Percentiles rank a stretch among this genome's conserved stretches.
These are phyloP conservation scores for Sclerospora graminicola DNA, from an alignment of 352 stramenopile genomes.

Conservation along the genomic window DNA sequence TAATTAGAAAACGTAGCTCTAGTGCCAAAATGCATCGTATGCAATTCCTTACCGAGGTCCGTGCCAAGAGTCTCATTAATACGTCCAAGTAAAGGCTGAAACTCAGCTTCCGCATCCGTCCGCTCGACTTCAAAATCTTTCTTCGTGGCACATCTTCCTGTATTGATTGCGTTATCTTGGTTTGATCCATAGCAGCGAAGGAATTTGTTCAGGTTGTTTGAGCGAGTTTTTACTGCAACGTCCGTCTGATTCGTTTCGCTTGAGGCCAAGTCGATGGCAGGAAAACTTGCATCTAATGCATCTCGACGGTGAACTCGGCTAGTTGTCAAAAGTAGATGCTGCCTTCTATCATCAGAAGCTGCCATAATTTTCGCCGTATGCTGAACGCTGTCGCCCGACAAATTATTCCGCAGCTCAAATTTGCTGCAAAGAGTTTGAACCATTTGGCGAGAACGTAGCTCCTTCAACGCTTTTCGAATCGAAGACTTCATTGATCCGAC, in stretches of 20 bases:
- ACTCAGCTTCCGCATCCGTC: too few species aligned
- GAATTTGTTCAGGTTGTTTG: constrained; percentile 62
- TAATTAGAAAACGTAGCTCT: too few species aligned
- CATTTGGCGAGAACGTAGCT: constrained; percentile 38
- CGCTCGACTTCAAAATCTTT: too few species aligned
- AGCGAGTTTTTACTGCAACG: constrained; percentile 17
- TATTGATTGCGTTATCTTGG: constrained; percentile 22
- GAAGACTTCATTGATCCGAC: constrained; percentile 30
- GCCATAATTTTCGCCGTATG: too few species aligned
- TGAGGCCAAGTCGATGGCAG: too few species aligned
- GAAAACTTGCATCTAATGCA: not conserved
- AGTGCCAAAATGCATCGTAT: too few species aligned
- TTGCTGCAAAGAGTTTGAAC: constrained; percentile 44
- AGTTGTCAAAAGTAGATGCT: not conserved
- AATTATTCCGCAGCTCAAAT: constrained; percentile 28
- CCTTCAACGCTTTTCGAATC: constrained; percentile 34
- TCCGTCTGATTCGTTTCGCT: not conserved
- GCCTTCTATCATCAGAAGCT: not conserved
- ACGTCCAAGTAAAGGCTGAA: too few species aligned
- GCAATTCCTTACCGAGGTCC: too few species aligned
- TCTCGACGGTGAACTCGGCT: constrained; percentile 8
- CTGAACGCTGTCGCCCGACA: constrained; percentile 7
- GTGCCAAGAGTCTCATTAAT: too few species aligned
- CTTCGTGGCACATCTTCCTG: not conserved
- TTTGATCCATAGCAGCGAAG: constrained; percentile 56